Evolutionary conservation across 2,329 filamentous ascomycete species (phyloP).

Genomic region (Aspergillus tubingensis): DNA sequence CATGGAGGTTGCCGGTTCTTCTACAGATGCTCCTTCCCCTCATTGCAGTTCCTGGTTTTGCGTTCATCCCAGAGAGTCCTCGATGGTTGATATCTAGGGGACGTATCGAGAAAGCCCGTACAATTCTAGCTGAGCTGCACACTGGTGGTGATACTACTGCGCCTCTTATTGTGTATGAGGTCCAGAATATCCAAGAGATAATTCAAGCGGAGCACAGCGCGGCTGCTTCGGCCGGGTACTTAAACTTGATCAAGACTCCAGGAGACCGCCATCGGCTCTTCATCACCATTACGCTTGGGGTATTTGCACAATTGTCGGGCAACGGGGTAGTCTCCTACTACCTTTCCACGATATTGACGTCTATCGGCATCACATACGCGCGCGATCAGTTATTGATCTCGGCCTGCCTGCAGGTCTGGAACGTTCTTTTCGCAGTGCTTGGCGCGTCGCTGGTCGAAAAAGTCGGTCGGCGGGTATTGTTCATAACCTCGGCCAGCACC

Average conservation of each 20-base stretch:
- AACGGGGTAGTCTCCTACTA: neutral
- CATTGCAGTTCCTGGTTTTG: too few relatives aligned
- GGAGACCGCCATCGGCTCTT: neutral
- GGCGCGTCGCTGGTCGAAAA: neutral
- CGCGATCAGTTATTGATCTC: neutral
- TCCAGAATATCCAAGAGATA: neutral
- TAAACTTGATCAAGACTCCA: neutral
- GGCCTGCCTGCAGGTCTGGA: neutral
- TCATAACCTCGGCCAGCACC: neutral
- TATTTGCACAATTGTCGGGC: neutral
- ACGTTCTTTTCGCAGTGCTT: neutral
- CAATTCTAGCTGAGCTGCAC: neutral
- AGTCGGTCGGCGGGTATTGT: neutral
- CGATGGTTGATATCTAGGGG: neutral
- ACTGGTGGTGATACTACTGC: neutral
- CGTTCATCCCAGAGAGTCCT: neutral
- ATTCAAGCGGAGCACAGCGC: neutral
- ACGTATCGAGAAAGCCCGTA: neutral
- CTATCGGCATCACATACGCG: neutral
- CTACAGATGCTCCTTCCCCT: too few relatives aligned
- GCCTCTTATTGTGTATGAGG: neutral
- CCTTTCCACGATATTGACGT: neutral
- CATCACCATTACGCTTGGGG: neutral
- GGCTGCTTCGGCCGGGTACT: neutral
- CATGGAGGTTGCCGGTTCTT: too few relatives aligned